These are phyloP conservation scores for Obelidium mucronatum DNA, from an alignment of 192 early-diverging fungal species.

Conservation along the genomic window DNA sequence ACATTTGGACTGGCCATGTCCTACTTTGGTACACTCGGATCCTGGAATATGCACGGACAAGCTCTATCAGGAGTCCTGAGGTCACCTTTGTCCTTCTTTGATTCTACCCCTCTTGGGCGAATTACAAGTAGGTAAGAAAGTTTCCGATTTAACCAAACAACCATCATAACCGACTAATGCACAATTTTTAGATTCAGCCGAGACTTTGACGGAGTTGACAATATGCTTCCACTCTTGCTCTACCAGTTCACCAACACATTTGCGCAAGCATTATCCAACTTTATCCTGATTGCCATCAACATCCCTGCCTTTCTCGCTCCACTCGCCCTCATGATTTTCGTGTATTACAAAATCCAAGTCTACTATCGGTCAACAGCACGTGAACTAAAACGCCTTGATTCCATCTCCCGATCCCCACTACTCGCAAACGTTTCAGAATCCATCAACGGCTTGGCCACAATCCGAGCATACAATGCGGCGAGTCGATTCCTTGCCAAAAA, in stretches of 20 bases:
- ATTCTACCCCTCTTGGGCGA: conserved; percentile 47
- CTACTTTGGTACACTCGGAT: conserved; percentile 42
- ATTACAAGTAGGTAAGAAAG: conserved; percentile 27
- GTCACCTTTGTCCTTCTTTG: conserved; percentile 43
- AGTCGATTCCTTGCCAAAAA: conserved; percentile 58
- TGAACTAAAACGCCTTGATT: conserved; percentile 84
- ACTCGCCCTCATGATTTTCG: conserved; percentile 66
- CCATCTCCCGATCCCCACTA: conserved; percentile 74
- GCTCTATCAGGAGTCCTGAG: conserved; percentile 29
- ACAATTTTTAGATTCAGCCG: not conserved
- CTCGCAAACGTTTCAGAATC: conserved; percentile 81
- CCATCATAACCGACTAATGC: not conserved
- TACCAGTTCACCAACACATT: not conserved
- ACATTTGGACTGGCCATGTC: conserved; percentile 57
- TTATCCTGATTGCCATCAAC: conserved; percentile 43
- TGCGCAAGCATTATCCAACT: conserved; percentile 24
- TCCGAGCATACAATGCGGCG: conserved; percentile 76
- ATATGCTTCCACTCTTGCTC: conserved; percentile 6
- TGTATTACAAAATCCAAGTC: conserved; percentile 70
- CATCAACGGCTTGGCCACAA: conserved; percentile 80
- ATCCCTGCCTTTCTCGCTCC: conserved; percentile 43
- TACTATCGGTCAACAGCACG: conserved; percentile 79
- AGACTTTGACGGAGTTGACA: conserved; percentile 15
- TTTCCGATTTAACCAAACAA: not conserved
- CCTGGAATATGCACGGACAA: conserved; percentile 25